Base-by-base conservation (phyloP, 305 asterid genomes). In the Withania somnifera region DNA sequence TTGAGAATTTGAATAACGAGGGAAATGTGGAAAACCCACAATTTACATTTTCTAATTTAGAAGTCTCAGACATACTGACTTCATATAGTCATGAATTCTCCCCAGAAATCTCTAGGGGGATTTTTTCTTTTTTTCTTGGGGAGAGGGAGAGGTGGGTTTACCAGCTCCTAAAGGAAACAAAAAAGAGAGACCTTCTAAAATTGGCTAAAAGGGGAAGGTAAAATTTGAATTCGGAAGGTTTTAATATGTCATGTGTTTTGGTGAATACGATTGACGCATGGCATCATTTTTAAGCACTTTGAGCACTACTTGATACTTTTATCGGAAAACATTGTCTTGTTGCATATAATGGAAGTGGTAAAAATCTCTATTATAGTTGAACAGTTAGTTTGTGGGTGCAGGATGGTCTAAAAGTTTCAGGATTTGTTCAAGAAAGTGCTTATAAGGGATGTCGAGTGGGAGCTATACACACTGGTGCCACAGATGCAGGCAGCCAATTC, bases 381-480 rank as follows among this genome's bases (percentile, higher is more conserved):
- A 83, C 63, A 26, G 32, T 14, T 45, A 47, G 80, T 51, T 13
- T 73, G 36, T 82, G 77, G 60, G 40, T 87, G 86, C 87, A 88
- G 91, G 85, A 81, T 24, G 81, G 64, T 79, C 80, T 79, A 64
- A 73, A 84, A 86, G 79, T 3, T 73, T 20, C 36, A 82, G 30
- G 45, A 61, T 63, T 81, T 22, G 34, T 73, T 50, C 81, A 6
- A 57, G 77, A 54, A 66, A 52, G 11, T 64, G 30, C 20, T n/a
- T 57, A 1, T 76, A 83, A 86, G 61, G 60, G 81, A 95, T 95
- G 98, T 95, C 98, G 40, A 92, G 95, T 86, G 90, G 91, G 69
- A 91, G 93, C 83, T 87, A 89, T 79, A 94, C 95, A 73, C 98
- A 95, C 77, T 95, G 97, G 98, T 93, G 99, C 90, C 86, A 94